These are phyloP conservation scores for Collybia sordida DNA, from an alignment of 768 basidiomycete species.

Conservation along the genomic window DNA sequence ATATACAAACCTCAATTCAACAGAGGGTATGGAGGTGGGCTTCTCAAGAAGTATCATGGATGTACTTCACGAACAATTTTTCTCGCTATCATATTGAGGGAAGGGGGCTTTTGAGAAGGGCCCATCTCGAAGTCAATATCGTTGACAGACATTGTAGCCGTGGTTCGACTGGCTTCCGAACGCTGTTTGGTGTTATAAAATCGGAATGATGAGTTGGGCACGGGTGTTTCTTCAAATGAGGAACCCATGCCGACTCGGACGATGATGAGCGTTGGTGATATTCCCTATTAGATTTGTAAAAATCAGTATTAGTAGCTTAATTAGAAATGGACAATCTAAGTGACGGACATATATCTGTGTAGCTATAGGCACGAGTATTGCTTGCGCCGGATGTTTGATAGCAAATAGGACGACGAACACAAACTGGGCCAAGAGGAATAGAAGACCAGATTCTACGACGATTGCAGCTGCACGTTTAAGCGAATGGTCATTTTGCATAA, in stretches of 20 bases:
- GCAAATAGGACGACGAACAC: conserved; percentile 40
- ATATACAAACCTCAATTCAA: too few species aligned
- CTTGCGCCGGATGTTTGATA: conserved; percentile 29
- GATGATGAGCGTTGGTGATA: conserved; percentile 15
- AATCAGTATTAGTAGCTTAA: not conserved
- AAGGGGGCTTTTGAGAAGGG: too few species aligned
- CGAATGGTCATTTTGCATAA: conserved; percentile 14
- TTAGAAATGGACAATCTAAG: too few species aligned
- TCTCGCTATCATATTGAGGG: too few species aligned
- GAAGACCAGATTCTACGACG: conserved; percentile 37
- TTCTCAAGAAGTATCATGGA: too few species aligned
- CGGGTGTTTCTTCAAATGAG: not conserved
- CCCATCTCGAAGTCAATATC: too few species aligned
- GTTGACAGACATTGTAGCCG: too few species aligned
- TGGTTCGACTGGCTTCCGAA: too few species aligned
- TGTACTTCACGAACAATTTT: too few species aligned
- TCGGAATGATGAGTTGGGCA: too few species aligned
- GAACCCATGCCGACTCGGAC: conserved; percentile 12
- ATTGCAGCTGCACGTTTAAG: conserved; percentile 27
- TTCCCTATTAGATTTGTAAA: conserved; percentile 8
- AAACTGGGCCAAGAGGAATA: conserved; percentile 39
- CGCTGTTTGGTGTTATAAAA: too few species aligned
- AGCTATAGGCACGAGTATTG: conserved; percentile 32
- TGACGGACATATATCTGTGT: conserved; percentile 36
- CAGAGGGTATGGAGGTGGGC: too few species aligned